Base-by-base conservation (phyloP, 768 basidiomycete genomes). In the Russula emetica region DNA sequence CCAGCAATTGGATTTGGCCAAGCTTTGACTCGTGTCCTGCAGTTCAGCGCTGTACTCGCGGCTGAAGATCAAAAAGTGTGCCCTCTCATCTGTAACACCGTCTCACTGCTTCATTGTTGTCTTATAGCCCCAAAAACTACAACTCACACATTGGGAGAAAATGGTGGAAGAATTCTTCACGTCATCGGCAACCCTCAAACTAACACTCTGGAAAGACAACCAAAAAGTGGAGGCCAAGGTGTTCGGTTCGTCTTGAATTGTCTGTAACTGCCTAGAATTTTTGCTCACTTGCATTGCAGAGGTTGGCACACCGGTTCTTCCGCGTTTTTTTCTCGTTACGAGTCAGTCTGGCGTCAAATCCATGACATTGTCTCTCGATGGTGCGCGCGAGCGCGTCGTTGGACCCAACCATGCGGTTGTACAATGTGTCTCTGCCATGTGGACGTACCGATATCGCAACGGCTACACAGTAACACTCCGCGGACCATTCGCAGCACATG, bases 191-290 rank as follows among this genome's bases (percentile, higher is more conserved):
- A 74, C 82, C 52, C 84, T 92, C 83, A 89, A 85, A 72, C 80
- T 93, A 68, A 92, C 89, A 3, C 75, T 93, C n/a, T 92, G 91
- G 91, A 90, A 90, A 71, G 90, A 92, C 72, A 91, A 88, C 69
- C 83, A 85, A 71, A 81, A 79, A 69, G 82, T 79, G 28, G 92
- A 92, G 71, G 90, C 90, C 36, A 93, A 91, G 70, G 87, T 87
- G 10, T 92, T 94, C 69, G 90, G 91, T 92, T 60, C 54, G 87
- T 77, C 26, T 56, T 20, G 20, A 16, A 34, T 61, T 54, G 18
- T 13, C 22, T 16, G 14, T 14, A 54, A 26, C 14, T 18, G 44
- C n/a, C n/a, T 38, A 30, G 40, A 32, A n/a, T 8, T 40, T 59
- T 30, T 32, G 38, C n/a, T 58, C 22, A 51, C 36, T 42, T 54